Evolutionary conservation across 2,329 filamentous ascomycete species (phyloP), one percentile per base, ranked within the genome.

Genomic region (Macroventuria anomochaeta): DNA sequence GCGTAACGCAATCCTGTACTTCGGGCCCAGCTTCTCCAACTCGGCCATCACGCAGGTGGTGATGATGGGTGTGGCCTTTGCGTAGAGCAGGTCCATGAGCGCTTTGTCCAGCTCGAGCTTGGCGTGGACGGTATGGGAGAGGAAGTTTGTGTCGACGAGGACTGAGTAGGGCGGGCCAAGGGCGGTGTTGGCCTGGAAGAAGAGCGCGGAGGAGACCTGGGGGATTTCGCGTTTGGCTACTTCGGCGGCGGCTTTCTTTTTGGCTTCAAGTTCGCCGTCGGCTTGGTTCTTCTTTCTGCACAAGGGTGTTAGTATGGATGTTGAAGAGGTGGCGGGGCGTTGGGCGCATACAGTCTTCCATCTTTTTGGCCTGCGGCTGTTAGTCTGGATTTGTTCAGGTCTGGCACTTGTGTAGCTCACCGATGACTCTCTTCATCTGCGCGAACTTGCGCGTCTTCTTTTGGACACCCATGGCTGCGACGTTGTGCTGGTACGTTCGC

Each of bases 361-460:
- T 97, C 93, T 53, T 87, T 85, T 69, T 89, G 86, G 41, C 71
- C 71, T 74, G 50, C 0, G 10, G 12, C 18, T 2, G 23, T 52
- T 33, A 48, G 46, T 12, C 23, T 5, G 23, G 23, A 25, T 5
- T 25, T 8, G 5, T 25, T 25, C 23, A 25, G 37, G 26, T 3
- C 10, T 23, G 29, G 5, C 13, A 15, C 6, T 20, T 33, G n/a
- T 17, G n/a, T 28, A 12, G 21, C 62, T 28, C 54, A 71, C 90
- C 88, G 65, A 97, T 92, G 46, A 96, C 80, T 64, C 91, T 83
- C 80, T 96, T 96, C 71, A 92, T 86, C 77, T 68, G 62, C 54
- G 87, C 93, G 75, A 96, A 97, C 80, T 97, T 97, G 80, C 93
- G 87, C 46, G 91, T 96, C 75, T 88, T 91, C 81, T 96, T 96